Evolutionary conservation across 129 eudicot species (phyloP), one percentile per base, ranked within the genome.

Genomic region (Centrapalus pauciflorus): DNA sequence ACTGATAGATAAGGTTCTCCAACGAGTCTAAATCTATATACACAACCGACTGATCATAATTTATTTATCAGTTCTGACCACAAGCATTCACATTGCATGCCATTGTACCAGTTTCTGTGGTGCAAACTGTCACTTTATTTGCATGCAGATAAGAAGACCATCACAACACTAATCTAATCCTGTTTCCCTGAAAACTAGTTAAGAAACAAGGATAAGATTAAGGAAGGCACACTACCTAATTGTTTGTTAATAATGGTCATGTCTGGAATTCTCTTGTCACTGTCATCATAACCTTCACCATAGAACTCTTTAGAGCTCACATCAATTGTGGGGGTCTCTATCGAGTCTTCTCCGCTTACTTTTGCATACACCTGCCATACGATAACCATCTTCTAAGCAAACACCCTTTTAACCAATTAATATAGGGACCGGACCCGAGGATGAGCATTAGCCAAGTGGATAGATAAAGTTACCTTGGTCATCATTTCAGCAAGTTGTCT

Each of bases 401-500:
- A 33, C n/a, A 43, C 49, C 46, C 34, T 73, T 71, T 48, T 34
- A n/a, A 64, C 34, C 17, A 35, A 64, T n/a, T n/a, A n/a, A n/a
- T n/a, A n/a, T n/a, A n/a, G n/a, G n/a, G n/a, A n/a, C n/a, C n/a
- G n/a, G n/a, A n/a, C n/a, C n/a, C n/a, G n/a, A n/a, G n/a, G n/a
- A n/a, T 30, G 14, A 7, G 33, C 3, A 40, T 24, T 17, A 0
- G 28, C 5, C 34, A 11, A 27, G 59, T n/a, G 5, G 40, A 56
- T 16, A 13, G 13, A n/a, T 34, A 23, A 21, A 32, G 67, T 67
- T 28, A 92, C 98, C 98, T 92, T 57, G 52, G 96, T 88, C 98
- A 92, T 92, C 98, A 92, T 92, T 79, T 92, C 95, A 69, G 96
- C 98, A 61, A 92, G 98, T 78, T 92, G 98, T 66, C 98, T 82